Evolutionary conservation across 2,329 filamentous ascomycete species (phyloP).

Genomic region (Fusarium sp.): DNA sequence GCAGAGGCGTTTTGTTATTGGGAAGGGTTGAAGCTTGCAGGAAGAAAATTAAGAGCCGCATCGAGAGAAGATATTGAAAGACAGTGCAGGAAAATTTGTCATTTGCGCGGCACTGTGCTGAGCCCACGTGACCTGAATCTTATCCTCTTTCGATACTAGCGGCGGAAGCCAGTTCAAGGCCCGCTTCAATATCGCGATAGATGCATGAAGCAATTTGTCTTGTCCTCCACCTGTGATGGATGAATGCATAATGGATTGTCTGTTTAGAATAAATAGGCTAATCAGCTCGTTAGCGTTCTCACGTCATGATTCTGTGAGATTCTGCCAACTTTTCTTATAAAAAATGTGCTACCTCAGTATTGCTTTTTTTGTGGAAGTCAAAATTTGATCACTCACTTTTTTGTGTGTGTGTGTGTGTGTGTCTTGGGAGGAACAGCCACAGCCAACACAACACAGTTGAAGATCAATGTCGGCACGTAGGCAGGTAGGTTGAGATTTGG

Average conservation of each 20-base stretch:
- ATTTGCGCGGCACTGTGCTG: conserved; percentile 37
- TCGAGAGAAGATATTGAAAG: conserved; percentile 43
- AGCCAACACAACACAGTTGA: not conserved
- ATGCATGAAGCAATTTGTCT: conserved; percentile 39
- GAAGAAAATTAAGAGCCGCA: conserved; percentile 29
- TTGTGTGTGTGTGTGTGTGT: not conserved
- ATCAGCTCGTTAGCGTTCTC: conserved; percentile 1
- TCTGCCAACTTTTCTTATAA: not conserved
- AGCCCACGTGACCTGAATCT: conserved; percentile 35
- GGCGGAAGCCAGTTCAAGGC: conserved; percentile 22
- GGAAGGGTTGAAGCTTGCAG: conserved; percentile 24
- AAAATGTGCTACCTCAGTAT: not conserved
- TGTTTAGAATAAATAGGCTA: conserved; percentile 14
- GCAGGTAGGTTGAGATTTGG: conserved; percentile 10
- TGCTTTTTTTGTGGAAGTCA: not conserved
- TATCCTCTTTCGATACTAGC: conserved; percentile 22
- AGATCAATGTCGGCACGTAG: conserved; percentile 1
- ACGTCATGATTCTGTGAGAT: conserved; percentile 7
- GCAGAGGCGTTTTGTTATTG: conserved; percentile 13
- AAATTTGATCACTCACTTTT: not conserved
- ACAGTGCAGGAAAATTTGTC: conserved; percentile 46
- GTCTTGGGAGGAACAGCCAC: not conserved
- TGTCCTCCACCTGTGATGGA: conserved; percentile 4
- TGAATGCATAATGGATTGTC: not conserved
- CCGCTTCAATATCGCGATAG: conserved; percentile 35